phyloP scores from a whole-genome alignment of 2,329 filamentous ascomycete species.

The Endoconidiophora polonica region DNA sequence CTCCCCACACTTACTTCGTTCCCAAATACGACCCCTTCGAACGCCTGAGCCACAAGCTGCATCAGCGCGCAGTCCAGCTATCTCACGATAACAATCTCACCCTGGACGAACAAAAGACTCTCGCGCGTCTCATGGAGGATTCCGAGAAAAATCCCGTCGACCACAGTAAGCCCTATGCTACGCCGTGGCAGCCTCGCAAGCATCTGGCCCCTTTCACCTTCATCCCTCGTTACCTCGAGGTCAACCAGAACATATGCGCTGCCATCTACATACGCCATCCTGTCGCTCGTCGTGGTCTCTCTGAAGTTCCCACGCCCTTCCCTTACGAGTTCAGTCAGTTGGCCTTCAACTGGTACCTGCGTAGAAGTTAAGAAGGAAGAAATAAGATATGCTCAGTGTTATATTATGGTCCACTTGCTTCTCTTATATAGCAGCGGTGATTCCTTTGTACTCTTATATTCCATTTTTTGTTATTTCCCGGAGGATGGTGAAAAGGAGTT shows the following conservation, averaged over 20 bases:
- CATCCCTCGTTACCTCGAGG: slow-evolving; percentile 87
- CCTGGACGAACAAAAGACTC: slow-evolving; percentile 34
- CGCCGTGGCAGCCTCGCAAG: slow-evolving; percentile 73
- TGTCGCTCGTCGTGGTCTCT: slow-evolving; percentile 63
- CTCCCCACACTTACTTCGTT: slow-evolving; percentile 12
- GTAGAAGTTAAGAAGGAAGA: slow-evolving; percentile 42
- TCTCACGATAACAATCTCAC: slow-evolving; percentile 22
- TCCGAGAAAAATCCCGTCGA: slow-evolving; percentile 65
- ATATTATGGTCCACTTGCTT: neutral
- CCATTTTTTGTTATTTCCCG: neutral
- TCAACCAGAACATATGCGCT: slow-evolving; percentile 92
- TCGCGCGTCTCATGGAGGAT: slow-evolving; percentile 40
- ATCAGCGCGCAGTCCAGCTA: slow-evolving; percentile 20
- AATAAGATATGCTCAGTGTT: too few species aligned
- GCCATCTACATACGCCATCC: slow-evolving; percentile 92
- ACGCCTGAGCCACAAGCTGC: slow-evolving; percentile 9
- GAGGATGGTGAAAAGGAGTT: too few species aligned
- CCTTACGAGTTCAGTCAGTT: slow-evolving; percentile 51
- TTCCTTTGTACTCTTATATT: neutral
- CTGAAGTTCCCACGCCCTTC: slow-evolving; percentile 78
- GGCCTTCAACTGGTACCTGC: slow-evolving; percentile 88
- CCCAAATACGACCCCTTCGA: slow-evolving; percentile 12
- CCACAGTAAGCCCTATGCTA: slow-evolving; percentile 64
- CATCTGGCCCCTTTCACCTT: slow-evolving; percentile 90
- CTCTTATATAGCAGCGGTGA: neutral